Conservation (phyloP, 306 rosid species). For the Quercus glauca region DNA sequence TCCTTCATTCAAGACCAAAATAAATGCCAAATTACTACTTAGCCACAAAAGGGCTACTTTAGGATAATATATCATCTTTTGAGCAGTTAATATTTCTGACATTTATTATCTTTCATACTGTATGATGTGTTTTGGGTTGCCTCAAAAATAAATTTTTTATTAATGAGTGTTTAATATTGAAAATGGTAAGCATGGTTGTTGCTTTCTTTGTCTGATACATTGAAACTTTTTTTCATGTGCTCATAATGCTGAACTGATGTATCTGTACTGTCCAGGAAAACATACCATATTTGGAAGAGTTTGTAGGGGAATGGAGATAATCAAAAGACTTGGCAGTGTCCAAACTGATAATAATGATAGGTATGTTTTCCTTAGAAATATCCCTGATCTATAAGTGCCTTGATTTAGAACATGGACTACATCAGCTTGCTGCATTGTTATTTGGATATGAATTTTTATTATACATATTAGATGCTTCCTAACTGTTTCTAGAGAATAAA, state of each 20-base stretch:
- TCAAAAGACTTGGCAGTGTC: conserved; percentile 94
- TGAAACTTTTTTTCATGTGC: conserved; percentile 1
- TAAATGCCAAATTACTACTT: neutral
- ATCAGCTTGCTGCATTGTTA: conserved; percentile 3
- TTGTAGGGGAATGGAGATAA: conserved; percentile 83
- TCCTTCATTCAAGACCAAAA: neutral
- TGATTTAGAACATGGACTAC: neutral
- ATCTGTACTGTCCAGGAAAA: conserved; percentile 62
- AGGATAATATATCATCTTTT: neutral
- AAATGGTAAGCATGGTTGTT: neutral
- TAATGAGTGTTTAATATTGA: neutral
- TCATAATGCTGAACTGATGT: conserved; percentile 7
- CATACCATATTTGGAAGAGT: conserved; percentile 97
- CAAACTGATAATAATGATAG: conserved; percentile 96
- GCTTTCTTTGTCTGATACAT: conserved; percentile 7
- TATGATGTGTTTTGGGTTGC: neutral
- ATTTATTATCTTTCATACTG: neutral
- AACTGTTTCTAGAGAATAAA: neutral
- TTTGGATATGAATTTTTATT: neutral
- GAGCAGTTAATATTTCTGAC: neutral
- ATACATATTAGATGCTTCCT: neutral
- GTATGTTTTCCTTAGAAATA: conserved; percentile 35
- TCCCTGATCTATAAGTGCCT: neutral
- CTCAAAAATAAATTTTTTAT: neutral
- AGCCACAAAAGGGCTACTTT: neutral